These are phyloP conservation scores for Fomitopsis serialis DNA, from an alignment of 768 basidiomycete species.

Conservation along the genomic window DNA sequence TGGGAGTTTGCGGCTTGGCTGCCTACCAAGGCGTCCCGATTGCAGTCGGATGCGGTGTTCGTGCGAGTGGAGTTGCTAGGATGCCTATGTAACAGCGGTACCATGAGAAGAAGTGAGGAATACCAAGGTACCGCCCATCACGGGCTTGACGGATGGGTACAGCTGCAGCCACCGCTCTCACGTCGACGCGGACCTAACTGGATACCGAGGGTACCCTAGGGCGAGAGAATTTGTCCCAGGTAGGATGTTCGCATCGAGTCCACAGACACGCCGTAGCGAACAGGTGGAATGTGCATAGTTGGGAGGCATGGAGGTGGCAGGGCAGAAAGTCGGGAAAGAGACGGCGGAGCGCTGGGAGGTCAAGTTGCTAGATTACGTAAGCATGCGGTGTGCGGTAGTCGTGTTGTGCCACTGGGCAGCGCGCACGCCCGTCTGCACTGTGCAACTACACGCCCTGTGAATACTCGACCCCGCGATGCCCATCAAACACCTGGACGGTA, in stretches of 20 bases:
- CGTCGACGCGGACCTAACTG: neutral
- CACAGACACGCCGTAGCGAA: no score
- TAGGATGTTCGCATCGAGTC: neutral
- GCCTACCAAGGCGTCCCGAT: no score
- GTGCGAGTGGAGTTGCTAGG: neutral
- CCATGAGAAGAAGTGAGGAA: neutral
- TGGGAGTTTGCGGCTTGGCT: no score
- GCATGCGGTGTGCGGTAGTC: neutral
- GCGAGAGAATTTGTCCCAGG: neutral
- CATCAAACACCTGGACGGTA: conserved; percentile 81
- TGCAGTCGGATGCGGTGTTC: neutral
- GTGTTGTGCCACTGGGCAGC: neutral
- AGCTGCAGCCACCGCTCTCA: neutral
- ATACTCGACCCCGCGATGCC: conserved; percentile 43
- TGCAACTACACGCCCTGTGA: neutral
- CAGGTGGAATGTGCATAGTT: no score
- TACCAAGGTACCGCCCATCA: neutral
- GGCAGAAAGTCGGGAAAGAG: no score
- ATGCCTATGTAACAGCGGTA: neutral
- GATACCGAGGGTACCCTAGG: no score
- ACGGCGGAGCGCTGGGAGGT: neutral
- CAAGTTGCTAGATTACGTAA: neutral
- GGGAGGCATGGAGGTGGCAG: no score
- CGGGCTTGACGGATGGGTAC: neutral
- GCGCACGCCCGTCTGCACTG: neutral